Base-by-base conservation (phyloP, 2,329 filamentous ascomycete genomes). In the Calonectria pauciramosa region DNA sequence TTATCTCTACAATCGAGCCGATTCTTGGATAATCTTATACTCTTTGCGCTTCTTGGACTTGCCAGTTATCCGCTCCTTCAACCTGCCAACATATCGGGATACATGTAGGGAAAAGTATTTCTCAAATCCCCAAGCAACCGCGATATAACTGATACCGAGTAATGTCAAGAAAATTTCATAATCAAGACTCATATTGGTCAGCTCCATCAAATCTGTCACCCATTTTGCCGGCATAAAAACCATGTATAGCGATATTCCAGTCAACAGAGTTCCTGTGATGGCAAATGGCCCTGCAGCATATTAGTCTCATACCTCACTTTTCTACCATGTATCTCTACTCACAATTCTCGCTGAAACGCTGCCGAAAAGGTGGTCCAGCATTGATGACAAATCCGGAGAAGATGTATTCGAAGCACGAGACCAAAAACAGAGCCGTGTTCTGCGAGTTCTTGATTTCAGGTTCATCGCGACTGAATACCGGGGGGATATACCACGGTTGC, bases 331-430 rank as follows among this genome's bases (percentile, higher is more conserved):
- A 41, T 36, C 2, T 10, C 32, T 30, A 87, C 93, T 86, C 84
- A 96, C 94, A 91, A 82, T 99, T 99, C 73, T 94, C 90, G 23
- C 88, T 88, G 87, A 96, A 95, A 20, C 91, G 91, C 80, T 97
- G 94, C 69, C 97, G 90, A 86, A 98, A 99, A 0, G 97, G 97
- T 41, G 91, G 93, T 1, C 97, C 97, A n/a, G 97, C 95, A 80
- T 94, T 98, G 36, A 99, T 89, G 1, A 99, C 94, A 49, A 99
- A 90, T 5, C 95, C 97, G 0, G 95, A 94, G 28, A 98, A 89
- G 47, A 98, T 97, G 84, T 99, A 99, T 83, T 99, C 96, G 82
- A 96, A 99, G 84, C 96, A 98, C 2, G 94, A 97, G 7, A 96
- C 89, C 36, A 99, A 86, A 87, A 99, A 99, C 1, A 99, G 87